A percentile compares a stretch with the other conserved stretches of the same genome.
Evolutionary conservation across 2,329 filamentous ascomycete genomes (phyloP).

Genomic region (Diaporthe amygdali): DNA sequence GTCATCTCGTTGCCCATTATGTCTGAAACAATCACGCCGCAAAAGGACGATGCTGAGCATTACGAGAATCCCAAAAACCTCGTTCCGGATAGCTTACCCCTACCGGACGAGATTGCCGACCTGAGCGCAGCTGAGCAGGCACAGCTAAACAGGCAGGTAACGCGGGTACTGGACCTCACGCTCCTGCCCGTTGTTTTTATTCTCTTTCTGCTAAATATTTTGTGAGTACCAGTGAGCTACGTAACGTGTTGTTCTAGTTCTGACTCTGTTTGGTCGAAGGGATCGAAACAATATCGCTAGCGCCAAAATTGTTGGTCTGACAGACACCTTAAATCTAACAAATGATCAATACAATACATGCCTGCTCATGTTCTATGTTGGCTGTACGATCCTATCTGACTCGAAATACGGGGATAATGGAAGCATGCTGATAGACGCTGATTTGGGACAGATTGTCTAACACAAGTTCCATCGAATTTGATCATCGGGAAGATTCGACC

Average conservation of each 20-base stretch:
- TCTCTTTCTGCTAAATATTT: neutral
- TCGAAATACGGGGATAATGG: rapidly evolving
- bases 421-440: neutral
- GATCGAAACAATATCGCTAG: neutral
- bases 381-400: neutral
- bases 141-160: neutral
- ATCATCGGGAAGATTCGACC: neutral
- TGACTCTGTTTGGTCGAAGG: neutral
- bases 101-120: neutral
- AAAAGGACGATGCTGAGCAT: neutral
- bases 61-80: neutral
- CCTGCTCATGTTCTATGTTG: neutral
- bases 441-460: neutral
- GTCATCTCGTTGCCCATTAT: neutral
- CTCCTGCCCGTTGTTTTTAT: neutral
- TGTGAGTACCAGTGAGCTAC: neutral
- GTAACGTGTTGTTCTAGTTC: neutral
- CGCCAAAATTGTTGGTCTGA: neutral
- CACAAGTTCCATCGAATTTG: neutral
- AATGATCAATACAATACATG: neutral
- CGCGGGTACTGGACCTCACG: neutral
- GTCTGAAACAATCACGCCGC: neutral
- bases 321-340: neutral
- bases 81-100: neutral
- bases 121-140: neutral